Percentiles rank a stretch among this genome's conserved stretches.
phyloP scores from a whole-genome alignment of 2,329 filamentous ascomycete genomes.

The Cryoendolithus antarcticus region DNA sequence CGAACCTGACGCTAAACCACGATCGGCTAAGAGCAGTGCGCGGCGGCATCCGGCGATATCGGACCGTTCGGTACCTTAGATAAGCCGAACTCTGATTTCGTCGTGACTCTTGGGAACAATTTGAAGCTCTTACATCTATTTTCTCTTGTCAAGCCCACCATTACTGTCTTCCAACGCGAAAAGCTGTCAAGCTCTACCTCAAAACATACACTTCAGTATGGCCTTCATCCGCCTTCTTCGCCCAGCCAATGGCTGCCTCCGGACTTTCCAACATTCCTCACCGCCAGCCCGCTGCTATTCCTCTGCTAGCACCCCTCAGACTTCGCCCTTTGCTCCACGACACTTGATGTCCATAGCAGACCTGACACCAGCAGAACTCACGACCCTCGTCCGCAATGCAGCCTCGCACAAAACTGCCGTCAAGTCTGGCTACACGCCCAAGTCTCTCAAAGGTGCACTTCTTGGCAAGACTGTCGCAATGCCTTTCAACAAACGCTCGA shows the following conservation, averaged over 20 bases:
- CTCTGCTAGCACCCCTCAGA: conserved; percentile 24
- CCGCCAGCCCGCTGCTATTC: conserved; percentile 15
- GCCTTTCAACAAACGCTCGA: conserved; percentile 95
- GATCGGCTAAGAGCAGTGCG: too few species aligned
- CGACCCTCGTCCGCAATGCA: conserved; percentile 72
- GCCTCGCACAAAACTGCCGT: conserved; percentile 61
- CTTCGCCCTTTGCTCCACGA: conserved; percentile 54
- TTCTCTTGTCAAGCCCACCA: too few species aligned
- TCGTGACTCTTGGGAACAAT: too few species aligned
- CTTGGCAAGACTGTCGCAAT: conserved; percentile 75
- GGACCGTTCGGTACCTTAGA: too few species aligned
- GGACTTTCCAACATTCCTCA: conserved; percentile 7
- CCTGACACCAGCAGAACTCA: conserved; percentile 66
- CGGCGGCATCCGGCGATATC: too few species aligned
- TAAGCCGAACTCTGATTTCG: too few species aligned
- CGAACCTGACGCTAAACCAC: too few species aligned
- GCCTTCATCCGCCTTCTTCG: conserved; percentile 12
- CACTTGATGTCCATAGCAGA: conserved; percentile 90
- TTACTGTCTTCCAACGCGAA: too few species aligned
- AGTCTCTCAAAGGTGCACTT: conserved; percentile 49
- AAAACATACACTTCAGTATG: conserved; percentile 7
- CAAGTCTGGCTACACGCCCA: conserved; percentile 52
- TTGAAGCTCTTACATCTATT: too few species aligned
- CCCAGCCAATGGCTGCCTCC: conserved; percentile 10
- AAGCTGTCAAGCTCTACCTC: too few species aligned